A percentile compares a stretch with the other conserved stretches of the same genome.
phyloP scores from a whole-genome alignment of 2,329 filamentous ascomycete species.

The Basipetospora sp. region DNA sequence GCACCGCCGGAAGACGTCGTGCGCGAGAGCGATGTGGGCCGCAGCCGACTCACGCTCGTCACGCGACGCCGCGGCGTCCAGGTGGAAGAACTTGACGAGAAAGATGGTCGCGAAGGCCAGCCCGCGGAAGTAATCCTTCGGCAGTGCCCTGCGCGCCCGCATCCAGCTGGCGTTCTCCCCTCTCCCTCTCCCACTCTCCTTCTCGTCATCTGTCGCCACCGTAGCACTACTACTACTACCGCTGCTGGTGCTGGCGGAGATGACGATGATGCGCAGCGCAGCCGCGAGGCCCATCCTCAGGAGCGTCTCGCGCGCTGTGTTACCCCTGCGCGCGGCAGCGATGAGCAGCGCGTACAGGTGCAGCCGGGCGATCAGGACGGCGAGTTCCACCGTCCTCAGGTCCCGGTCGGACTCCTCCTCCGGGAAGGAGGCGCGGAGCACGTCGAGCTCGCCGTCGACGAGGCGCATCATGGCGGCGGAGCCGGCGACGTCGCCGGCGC shows the following conservation, averaged over 20 bases:
- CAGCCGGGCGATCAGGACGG: slow-evolving; percentile 15
- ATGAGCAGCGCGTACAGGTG: slow-evolving; percentile 16
- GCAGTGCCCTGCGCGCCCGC: slow-evolving; percentile 11
- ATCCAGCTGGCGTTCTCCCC: slow-evolving; percentile 8
- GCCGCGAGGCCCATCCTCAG: slow-evolving; percentile 14
- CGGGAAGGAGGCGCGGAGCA: slow-evolving; percentile 11
- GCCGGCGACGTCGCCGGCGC: slow-evolving; percentile 14
- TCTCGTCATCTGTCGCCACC: no score
- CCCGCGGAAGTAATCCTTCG: slow-evolving; percentile 15
- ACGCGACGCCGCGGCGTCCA: slow-evolving; percentile 11
- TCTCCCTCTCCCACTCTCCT: slow-evolving; percentile 6
- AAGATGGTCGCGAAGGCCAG: slow-evolving; percentile 18
- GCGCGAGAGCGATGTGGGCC: slow-evolving; percentile 15
- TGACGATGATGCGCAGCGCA: slow-evolving; percentile 15
- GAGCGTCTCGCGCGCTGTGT: slow-evolving; percentile 13
- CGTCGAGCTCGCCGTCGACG: slow-evolving; percentile 16
- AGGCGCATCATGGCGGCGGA: slow-evolving; percentile 16
- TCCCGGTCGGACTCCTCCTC: slow-evolving; percentile 12
- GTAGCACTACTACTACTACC: no score
- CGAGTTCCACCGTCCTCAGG: slow-evolving; percentile 12
- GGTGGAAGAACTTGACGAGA: slow-evolving; percentile 16
- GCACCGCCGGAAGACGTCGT: slow-evolving; percentile 15
- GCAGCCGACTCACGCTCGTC: slow-evolving; percentile 17
- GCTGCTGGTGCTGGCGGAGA: slow-evolving; percentile 12
- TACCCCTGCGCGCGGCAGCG: slow-evolving; percentile 10